Conservation (phyloP, 140 eudicot genomes). For the Bidens hawaiensis region DNA sequence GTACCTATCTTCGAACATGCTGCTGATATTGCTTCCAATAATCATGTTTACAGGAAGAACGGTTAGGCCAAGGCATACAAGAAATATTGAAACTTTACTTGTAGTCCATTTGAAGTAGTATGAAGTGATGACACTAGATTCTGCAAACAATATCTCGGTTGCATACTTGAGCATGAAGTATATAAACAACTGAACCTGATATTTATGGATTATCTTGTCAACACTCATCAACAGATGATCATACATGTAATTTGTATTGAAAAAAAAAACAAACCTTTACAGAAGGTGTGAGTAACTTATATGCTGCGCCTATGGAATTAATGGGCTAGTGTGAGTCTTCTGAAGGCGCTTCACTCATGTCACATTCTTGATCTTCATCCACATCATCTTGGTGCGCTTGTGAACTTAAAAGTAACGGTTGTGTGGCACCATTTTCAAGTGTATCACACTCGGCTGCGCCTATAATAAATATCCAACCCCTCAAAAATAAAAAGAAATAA, state of each 20-base stretch:
- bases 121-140: constrained; percentile 85
- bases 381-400: constrained; percentile 46
- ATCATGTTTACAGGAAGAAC: constrained; percentile 87
- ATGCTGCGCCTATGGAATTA: constrained; percentile 70
- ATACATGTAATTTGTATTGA: neutral
- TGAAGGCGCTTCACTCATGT: constrained; percentile 71
- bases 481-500: neutral
- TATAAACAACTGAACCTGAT: constrained; percentile 84
- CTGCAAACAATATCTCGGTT: constrained; percentile 89
- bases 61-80: constrained; percentile 82
- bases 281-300: constrained; percentile 90
- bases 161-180: constrained; percentile 96
- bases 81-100: constrained; percentile 74
- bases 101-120: constrained; percentile 87
- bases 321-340: constrained; percentile 78
- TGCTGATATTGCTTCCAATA: constrained; percentile 83
- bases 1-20: constrained; percentile 91
- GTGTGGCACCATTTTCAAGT: constrained; percentile 82
- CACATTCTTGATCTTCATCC: constrained; percentile 60
- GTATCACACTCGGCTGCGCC: constrained; percentile 43
- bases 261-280: constrained; percentile 53
- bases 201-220: neutral
- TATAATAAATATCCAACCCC: constrained; percentile 25
- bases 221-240: constrained; percentile 1
- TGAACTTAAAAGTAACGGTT: constrained; percentile 61